Evolutionary conservation across 306 rosid species (phyloP).

Genomic region (Ochetophila trinervis): DNA sequence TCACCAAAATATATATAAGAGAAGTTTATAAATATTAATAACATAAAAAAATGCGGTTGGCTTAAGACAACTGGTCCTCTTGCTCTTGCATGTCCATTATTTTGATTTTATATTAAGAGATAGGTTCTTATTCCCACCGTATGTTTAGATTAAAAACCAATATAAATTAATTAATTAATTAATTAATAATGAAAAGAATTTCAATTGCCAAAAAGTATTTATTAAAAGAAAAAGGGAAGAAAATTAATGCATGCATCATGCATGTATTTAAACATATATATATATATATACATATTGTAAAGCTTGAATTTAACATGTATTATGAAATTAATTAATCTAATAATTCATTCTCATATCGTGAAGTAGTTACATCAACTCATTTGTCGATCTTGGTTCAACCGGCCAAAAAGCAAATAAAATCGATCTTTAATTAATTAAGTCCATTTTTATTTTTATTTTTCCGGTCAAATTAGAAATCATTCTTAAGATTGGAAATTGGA

Average conservation of each 20-base stretch:
- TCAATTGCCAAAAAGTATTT: background rate
- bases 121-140: background rate
- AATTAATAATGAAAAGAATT: background rate
- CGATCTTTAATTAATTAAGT: no score
- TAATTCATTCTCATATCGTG: background rate
- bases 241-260: background rate
- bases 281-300: background rate
- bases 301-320: background rate
- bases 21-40: no score
- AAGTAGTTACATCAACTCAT: background rate
- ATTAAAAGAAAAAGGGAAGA: background rate
- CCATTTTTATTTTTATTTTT: no score
- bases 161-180: background rate
- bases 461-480: no score
- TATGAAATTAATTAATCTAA: background rate
- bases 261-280: background rate
- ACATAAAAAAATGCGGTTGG: no score
- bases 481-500: no score
- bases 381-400: background rate
- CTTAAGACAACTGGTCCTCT: no score
- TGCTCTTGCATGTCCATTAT: background rate
- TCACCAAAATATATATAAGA: no score
- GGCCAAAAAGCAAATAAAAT: no score
- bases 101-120: conserved; percentile 2
- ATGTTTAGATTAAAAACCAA: background rate